Base-by-base conservation (phyloP, 441 rosid species). In the Sinapis alba region DNA sequence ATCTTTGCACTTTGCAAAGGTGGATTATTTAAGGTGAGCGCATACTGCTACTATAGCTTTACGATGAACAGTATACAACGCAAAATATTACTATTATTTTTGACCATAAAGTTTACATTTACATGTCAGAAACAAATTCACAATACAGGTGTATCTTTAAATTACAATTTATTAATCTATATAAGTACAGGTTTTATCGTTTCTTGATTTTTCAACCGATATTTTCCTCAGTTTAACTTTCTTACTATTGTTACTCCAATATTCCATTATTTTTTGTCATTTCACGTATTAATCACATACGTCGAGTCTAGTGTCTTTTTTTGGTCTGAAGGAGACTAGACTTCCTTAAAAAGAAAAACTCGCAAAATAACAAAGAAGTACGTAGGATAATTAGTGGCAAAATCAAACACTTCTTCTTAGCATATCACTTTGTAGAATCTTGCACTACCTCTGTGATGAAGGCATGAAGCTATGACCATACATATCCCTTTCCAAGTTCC, bases 331-430 rank as follows among this genome's bases (percentile, higher is more conserved):
- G n/a, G n/a, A n/a, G n/a, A n/a, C n/a, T n/a, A n/a, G n/a, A n/a
- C n/a, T n/a, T n/a, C n/a, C n/a, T n/a, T n/a, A n/a, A n/a, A n/a
- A n/a, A n/a, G n/a, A n/a, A n/a, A n/a, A n/a, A n/a, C n/a, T n/a
- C n/a, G n/a, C 24, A 38, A 69, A 41, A 58, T 12, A 71, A 60
- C 1, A 60, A 71, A 27, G 9, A 3, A 45, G 47, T n/a, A n/a
- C n/a, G 53, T n/a, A 50, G 34, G 12, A 32, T 30, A 60, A 51
- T 10, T 7, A 50, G 62, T 21, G 62, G 69, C 63, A 53, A 72
- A 62, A 34, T 13, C 56, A 24, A 24, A 72, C 16, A 63, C 56
- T 38, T 51, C 56, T 51, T 62, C 20, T 47, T 47, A 47, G 54
- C 19, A 16, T 47, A 16, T 47, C 21, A 47, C 21, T 45, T n/a